phyloP scores from a whole-genome alignment of 768 basidiomycete genomes.

The Fomitopsis serialis region DNA sequence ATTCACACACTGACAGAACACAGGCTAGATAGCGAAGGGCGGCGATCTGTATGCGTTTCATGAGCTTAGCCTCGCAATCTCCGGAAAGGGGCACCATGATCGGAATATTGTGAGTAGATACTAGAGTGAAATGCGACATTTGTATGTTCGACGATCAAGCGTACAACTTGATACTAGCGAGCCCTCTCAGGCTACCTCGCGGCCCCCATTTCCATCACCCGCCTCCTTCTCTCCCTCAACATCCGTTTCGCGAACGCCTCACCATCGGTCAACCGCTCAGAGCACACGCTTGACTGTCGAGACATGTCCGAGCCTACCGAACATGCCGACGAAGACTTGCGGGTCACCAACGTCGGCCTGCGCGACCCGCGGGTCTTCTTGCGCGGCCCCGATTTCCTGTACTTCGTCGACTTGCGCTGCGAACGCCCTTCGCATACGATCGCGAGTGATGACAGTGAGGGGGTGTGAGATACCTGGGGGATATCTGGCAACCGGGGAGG shows the following conservation, averaged over 20 bases:
- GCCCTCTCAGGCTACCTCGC: slow-evolving; percentile 1
- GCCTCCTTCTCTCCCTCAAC: slow-evolving; percentile 16
- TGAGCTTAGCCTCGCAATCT: too few relatives aligned
- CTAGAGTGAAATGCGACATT: too few relatives aligned
- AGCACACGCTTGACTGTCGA: slow-evolving; percentile 10
- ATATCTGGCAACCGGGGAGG: slow-evolving; percentile 13
- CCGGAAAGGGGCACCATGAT: too few relatives aligned
- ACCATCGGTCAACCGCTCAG: slow-evolving; percentile 19
- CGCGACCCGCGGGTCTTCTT: neutral
- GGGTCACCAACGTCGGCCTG: slow-evolving; percentile 6
- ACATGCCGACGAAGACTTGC: slow-evolving; percentile 11
- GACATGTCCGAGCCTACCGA: slow-evolving; percentile 23
- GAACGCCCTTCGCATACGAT: neutral
- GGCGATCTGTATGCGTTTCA: too few relatives aligned
- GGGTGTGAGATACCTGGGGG: neutral
- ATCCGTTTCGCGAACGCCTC: slow-evolving; percentile 19
- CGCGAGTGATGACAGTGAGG: neutral
- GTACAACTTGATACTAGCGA: too few relatives aligned
- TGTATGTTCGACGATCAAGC: too few relatives aligned
- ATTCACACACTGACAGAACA: too few relatives aligned
- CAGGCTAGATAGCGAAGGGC: too few relatives aligned
- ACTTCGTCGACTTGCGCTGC: neutral
- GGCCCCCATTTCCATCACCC: slow-evolving; percentile 13
- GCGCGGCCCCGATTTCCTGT: neutral
- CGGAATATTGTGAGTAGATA: too few relatives aligned